These are phyloP conservation scores for Entelexis sorbosivorans DNA, from an alignment of 1,139 yeast species.

Conservation along the genomic window DNA sequence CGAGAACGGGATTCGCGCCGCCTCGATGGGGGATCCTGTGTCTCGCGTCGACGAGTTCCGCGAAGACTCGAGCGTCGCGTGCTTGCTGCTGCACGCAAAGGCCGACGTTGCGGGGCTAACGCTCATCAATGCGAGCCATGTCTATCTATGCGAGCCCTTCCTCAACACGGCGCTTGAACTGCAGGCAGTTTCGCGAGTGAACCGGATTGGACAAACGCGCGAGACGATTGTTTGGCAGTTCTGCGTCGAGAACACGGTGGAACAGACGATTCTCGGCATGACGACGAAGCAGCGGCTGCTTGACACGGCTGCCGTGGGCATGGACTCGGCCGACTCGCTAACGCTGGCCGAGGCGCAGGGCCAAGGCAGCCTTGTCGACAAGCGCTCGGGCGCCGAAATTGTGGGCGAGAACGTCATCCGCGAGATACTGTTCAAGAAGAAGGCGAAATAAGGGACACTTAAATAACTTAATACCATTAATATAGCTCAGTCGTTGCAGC, in stretches of 20 bases:
- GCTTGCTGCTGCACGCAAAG: constrained; percentile 71
- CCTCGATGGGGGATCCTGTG: constrained; percentile 34
- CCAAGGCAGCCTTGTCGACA: constrained; percentile 17
- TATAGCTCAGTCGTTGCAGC: background rate
- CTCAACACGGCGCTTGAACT: constrained; percentile 78
- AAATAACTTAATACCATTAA: background rate
- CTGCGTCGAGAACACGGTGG: constrained; percentile 75
- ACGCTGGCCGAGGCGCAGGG: constrained; percentile 14
- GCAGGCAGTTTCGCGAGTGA: constrained; percentile 86
- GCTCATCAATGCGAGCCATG: constrained; percentile 81
- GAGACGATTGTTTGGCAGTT: constrained; percentile 88
- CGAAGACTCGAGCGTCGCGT: constrained; percentile 54
- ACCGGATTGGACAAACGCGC: constrained; percentile 76
- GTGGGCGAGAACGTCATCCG: constrained; percentile 20
- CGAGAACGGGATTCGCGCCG: constrained; percentile 41
- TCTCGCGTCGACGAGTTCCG: constrained; percentile 43
- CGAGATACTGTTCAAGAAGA: constrained; percentile 8
- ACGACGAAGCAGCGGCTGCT: constrained; percentile 28
- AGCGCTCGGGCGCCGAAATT: constrained; percentile 27
- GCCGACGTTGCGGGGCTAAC: constrained; percentile 56
- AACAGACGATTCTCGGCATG: constrained; percentile 57
- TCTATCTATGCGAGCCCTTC: constrained; percentile 80
- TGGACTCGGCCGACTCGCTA: constrained; percentile 17
- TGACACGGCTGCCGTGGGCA: constrained; percentile 10
- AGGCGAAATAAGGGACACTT: background rate